phyloP scores from a whole-genome alignment of 495 filamentous ascomycete genomes.

The Talaromyces adpressus region DNA sequence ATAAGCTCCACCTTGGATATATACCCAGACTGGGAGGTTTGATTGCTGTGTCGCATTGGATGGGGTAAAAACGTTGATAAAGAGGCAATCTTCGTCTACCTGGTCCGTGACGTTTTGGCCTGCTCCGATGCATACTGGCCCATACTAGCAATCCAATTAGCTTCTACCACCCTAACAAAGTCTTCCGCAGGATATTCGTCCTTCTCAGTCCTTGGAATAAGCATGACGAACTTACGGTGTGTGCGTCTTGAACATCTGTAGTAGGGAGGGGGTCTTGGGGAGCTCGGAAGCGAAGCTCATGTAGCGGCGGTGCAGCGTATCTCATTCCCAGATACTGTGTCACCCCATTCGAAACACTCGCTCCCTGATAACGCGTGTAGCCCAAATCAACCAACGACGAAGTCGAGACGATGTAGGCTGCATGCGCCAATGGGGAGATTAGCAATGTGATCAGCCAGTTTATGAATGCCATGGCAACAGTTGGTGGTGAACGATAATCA shows the following conservation, averaged over 20 bases:
- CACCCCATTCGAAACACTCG: slow-evolving; percentile 30
- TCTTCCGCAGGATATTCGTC: slow-evolving; percentile 12
- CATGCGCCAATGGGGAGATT: no score
- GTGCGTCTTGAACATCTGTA: no score
- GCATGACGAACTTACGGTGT: no score
- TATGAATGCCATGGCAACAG: no score
- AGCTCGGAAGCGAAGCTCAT: slow-evolving; percentile 45
- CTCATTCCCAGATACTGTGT: slow-evolving; percentile 55
- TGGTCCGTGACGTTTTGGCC: not conserved
- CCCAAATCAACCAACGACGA: no score
- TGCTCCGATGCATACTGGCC: slow-evolving; percentile 29
- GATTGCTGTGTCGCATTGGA: slow-evolving; percentile 41
- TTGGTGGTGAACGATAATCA: no score
- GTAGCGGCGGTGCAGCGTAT: slow-evolving; percentile 49
- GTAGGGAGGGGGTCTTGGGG: slow-evolving; percentile 44
- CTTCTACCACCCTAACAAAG: not conserved
- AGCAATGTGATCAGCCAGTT: no score
- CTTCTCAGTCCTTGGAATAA: no score
- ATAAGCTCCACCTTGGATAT: slow-evolving; percentile 69
- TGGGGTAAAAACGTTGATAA: slow-evolving; percentile 59
- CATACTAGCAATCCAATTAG: slow-evolving; percentile 18
- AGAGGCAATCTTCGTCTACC: slow-evolving; percentile 59
- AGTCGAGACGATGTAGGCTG: no score
- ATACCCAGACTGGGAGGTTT: slow-evolving; percentile 61
- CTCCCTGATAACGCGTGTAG: slow-evolving; percentile 21